Conservation (phyloP, 495 filamentous ascomycete genomes). For the Penicillium canariense region DNA sequence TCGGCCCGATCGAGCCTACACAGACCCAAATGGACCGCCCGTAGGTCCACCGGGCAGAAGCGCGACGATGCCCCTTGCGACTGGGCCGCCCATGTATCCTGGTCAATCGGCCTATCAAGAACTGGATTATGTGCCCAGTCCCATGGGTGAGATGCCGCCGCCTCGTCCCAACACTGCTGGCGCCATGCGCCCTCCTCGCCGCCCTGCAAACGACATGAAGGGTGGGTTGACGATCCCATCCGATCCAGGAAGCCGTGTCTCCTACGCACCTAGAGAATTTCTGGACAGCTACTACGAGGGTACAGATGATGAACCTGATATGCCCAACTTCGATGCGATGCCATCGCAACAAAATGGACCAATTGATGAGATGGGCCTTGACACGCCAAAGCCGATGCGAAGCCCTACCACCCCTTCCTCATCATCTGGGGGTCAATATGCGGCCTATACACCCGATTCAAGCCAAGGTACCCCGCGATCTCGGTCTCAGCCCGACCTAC, state of each 20-base stretch:
- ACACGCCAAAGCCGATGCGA: slow-evolving; percentile 30
- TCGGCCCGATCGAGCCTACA: slow-evolving; percentile 28
- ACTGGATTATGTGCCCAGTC: slow-evolving; percentile 18
- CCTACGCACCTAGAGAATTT: slow-evolving; percentile 34
- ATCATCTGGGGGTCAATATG: slow-evolving; percentile 27
- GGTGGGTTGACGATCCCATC: slow-evolving; percentile 18
- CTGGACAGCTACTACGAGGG: slow-evolving; percentile 43
- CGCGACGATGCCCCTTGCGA: slow-evolving; percentile 37
- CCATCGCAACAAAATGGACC: slow-evolving; percentile 38
- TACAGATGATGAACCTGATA: slow-evolving; percentile 50
- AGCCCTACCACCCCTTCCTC: slow-evolving; percentile 19
- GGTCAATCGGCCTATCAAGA: slow-evolving; percentile 36
- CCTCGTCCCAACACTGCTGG: slow-evolving; percentile 30
- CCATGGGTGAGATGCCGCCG: slow-evolving; percentile 19
- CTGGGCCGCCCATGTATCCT: slow-evolving; percentile 27
- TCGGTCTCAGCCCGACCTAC: slow-evolving; percentile 67
- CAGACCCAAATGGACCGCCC: slow-evolving; percentile 28
- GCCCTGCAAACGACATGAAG: slow-evolving; percentile 16
- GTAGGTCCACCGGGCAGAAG: slow-evolving; percentile 35
- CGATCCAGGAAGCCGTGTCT: slow-evolving; percentile 24
- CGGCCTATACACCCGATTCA: slow-evolving; percentile 37
- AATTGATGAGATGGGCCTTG: slow-evolving; percentile 51
- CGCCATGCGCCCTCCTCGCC: slow-evolving; percentile 19
- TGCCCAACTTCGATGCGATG: slow-evolving; percentile 73
- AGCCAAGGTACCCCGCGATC: slow-evolving; percentile 45